These are phyloP conservation scores for Hygrophoropsis aurantiaca DNA, from an alignment of 768 basidiomycete species.

Conservation along the genomic window DNA sequence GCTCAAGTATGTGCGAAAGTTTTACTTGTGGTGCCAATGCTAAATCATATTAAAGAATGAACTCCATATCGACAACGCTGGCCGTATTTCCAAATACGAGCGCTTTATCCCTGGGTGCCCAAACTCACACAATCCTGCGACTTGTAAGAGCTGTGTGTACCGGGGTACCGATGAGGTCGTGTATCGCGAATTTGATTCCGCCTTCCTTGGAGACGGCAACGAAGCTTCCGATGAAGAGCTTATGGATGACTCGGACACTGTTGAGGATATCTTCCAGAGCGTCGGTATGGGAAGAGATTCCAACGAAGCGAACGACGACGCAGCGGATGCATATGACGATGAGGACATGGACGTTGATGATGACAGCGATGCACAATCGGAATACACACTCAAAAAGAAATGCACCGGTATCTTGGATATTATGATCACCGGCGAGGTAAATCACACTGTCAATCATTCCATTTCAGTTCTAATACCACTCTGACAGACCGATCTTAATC, in stretches of 20 bases:
- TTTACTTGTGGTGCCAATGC: too few relatives aligned
- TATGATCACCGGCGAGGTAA: constrained; percentile 59
- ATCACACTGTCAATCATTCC: constrained; percentile 10
- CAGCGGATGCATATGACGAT: constrained; percentile 28
- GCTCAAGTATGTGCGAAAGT: constrained; percentile 27
- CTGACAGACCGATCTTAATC: constrained; percentile 47
- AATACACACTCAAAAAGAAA: constrained; percentile 23
- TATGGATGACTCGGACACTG: constrained; percentile 19
- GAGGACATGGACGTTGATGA: constrained; percentile 16
- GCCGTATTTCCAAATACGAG: constrained; percentile 35
- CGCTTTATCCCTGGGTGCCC: constrained; percentile 37
- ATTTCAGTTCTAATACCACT: neutral
- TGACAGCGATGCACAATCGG: constrained; percentile 13
- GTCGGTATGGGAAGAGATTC: constrained; percentile 5
- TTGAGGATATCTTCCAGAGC: constrained; percentile 18
- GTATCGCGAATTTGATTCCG: constrained; percentile 10
- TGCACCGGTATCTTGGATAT: constrained; percentile 64
- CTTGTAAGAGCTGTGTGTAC: constrained; percentile 32
- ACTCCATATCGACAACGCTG: constrained; percentile 3
- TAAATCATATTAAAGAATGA: neutral
- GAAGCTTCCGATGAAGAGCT: neutral
- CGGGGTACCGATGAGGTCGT: constrained; percentile 29
- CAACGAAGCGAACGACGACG: constrained; percentile 10
- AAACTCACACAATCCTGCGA: constrained; percentile 43
- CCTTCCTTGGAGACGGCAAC: neutral